phyloP scores from a whole-genome alignment of 805 yeast species.

The Hanseniaspora taiwanica region DNA sequence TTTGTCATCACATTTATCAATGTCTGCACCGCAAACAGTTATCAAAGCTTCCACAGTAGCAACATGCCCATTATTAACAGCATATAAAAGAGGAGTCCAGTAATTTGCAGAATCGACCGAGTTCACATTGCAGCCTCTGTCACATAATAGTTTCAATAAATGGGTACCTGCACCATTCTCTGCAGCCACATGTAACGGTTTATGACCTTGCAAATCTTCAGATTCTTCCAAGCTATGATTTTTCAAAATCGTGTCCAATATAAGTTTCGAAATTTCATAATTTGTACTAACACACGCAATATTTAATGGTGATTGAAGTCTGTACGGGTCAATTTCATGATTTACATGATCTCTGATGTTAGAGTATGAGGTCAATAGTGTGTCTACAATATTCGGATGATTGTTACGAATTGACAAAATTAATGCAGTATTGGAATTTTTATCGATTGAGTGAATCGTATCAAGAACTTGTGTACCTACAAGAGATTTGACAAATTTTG shows the following conservation, averaged over 20 bases:
- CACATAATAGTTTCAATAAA: constrained; percentile 52
- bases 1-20: constrained; percentile 60
- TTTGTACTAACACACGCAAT: constrained; percentile 84
- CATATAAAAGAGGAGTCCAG: constrained; percentile 90
- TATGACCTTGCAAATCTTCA: constrained; percentile 76
- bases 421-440: constrained; percentile 71
- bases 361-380: constrained; percentile 34
- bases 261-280: constrained; percentile 48
- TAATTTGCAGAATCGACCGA: constrained; percentile 72
- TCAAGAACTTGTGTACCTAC: constrained; percentile 8
- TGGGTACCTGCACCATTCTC: constrained; percentile 59
- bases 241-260: constrained; percentile 29
- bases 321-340: constrained; percentile 45
- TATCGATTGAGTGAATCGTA: constrained; percentile 36
- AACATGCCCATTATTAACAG: constrained; percentile 74
- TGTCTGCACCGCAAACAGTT: constrained; percentile 51
- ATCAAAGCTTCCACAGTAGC: constrained; percentile 59
- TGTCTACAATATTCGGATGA: constrained; percentile 39
- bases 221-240: constrained; percentile 9
- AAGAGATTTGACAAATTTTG: constrained; percentile 25
- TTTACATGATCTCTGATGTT: constrained; percentile 28
- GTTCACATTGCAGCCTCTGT: constrained; percentile 68
- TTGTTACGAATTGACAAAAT: constrained; percentile 63
- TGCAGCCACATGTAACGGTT: constrained; percentile 80
- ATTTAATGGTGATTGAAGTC: constrained; percentile 39